Evolutionary conservation across 139 green algal species (phyloP).

Genomic region (Chlorella sp.): DNA sequence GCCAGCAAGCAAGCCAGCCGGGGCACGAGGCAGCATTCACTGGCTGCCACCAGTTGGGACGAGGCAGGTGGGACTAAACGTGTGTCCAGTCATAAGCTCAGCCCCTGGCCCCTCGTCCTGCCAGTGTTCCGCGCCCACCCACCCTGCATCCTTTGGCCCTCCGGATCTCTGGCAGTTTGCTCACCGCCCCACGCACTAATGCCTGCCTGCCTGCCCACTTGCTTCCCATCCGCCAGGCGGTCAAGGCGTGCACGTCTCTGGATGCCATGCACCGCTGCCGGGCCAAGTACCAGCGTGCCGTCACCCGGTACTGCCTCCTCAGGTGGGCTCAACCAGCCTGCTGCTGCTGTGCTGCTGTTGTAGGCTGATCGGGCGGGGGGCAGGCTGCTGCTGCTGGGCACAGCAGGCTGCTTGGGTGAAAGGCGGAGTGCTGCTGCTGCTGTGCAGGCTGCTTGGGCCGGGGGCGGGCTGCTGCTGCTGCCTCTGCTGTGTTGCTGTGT

Average conservation of each 20-base stretch:
- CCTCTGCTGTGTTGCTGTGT: too few species aligned
- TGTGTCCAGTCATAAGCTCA: too few species aligned
- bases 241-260: conserved; percentile 13
- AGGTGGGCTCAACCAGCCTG: not conserved
- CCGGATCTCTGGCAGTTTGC: not conserved
- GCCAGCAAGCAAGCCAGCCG: too few species aligned
- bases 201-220: not conserved
- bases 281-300: conserved; percentile 29
- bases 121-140: not conserved
- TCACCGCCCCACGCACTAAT: not conserved
- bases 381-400: not conserved
- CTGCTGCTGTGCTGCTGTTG: not conserved
- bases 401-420: not conserved
- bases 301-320: conserved; percentile 33
- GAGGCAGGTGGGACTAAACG: too few species aligned
- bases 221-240: not conserved
- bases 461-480: too few species aligned
- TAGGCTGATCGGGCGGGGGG: too few species aligned
- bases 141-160: not conserved
- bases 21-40: too few species aligned
- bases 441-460: not conserved
- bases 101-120: not conserved
- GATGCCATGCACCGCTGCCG: conserved; percentile 35
- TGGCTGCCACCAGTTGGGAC: too few species aligned
- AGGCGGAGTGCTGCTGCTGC: not conserved